A percentile compares a stretch with the other conserved stretches of the same genome.
phyloP scores from a whole-genome alignment of 1,139 yeast genomes.

The Arxiozyma telluris region DNA sequence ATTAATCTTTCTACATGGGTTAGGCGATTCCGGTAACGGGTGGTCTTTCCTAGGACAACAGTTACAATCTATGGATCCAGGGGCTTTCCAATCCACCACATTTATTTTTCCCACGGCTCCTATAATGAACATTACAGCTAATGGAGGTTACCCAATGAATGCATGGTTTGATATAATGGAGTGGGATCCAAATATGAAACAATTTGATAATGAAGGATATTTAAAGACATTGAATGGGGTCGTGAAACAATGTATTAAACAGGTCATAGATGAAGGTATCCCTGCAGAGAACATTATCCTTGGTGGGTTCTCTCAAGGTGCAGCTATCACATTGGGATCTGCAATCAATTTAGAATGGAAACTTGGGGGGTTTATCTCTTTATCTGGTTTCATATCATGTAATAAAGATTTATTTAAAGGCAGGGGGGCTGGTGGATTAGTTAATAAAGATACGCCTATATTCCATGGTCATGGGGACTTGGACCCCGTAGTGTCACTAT shows the following conservation, averaged over 20 bases:
- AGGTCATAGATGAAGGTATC: constrained; percentile 56
- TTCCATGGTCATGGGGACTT: constrained; percentile 83
- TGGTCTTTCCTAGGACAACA: constrained; percentile 72
- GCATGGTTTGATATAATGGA: constrained; percentile 80
- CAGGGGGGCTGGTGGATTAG: constrained; percentile 32
- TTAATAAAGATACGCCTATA: constrained; percentile 50
- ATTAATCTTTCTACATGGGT: constrained; percentile 76
- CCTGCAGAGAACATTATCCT: constrained; percentile 63
- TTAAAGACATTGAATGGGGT: constrained; percentile 42
- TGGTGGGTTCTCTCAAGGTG: constrained; percentile 96
- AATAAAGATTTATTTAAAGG: constrained; percentile 14
- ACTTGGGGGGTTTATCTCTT: constrained; percentile 68
- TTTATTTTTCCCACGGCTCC: constrained; percentile 92
- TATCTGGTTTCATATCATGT: constrained; percentile 73
- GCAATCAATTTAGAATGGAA: constrained; percentile 43
- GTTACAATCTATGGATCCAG: constrained; percentile 33
- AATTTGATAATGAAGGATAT: constrained; percentile 59
- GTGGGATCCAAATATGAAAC: constrained; percentile 40
- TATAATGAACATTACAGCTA: constrained; percentile 52
- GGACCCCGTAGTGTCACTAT: constrained; percentile 56
- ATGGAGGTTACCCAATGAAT: constrained; percentile 62
- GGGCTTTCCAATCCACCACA: constrained; percentile 48
- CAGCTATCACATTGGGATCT: constrained; percentile 62
- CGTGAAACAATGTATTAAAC: constrained; percentile 47
- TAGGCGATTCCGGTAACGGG: constrained; percentile 86